Conservation (phyloP, 805 yeast species). For the Cyberlindnera nakhonratchasimensis region DNA sequence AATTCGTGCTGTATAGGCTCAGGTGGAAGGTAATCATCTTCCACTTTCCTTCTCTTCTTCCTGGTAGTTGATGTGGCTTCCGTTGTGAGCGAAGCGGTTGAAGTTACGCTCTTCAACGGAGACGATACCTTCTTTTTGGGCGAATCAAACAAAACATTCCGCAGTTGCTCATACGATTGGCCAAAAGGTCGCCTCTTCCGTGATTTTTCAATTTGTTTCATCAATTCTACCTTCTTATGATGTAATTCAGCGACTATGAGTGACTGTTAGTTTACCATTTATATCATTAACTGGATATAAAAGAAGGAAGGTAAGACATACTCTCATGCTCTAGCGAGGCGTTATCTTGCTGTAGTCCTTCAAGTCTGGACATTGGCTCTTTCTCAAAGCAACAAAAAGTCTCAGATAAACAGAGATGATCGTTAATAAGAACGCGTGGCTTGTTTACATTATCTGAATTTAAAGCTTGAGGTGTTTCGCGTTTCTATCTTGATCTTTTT, state of each 20-base stretch:
- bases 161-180: conserved; percentile 30
- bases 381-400: too few species aligned
- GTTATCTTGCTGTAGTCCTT: conserved; percentile 35
- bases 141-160: conserved; percentile 10
- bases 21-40: conserved; percentile 21
- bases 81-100: too few species aligned
- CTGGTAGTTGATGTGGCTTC: not conserved
- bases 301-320: conserved; percentile 6
- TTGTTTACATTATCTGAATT: too few species aligned
- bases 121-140: conserved; percentile 1
- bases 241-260: conserved; percentile 26
- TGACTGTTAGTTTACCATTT: too few species aligned
- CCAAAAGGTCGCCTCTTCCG: conserved; percentile 23
- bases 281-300: not conserved
- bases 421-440: too few species aligned
- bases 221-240: conserved; percentile 16
- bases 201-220: conserved; percentile 27
- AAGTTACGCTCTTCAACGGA: not conserved
- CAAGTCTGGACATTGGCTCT: conserved; percentile 27
- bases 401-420: too few species aligned
- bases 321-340: conserved; percentile 34
- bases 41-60: conserved; percentile 3
- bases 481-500: not conserved
- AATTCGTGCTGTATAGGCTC: conserved; percentile 27
- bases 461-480: too few species aligned